Percentiles rank a stretch among this genome's conserved stretches.
These are phyloP conservation scores for Cyclotella kingstonii DNA, from an alignment of 108 stramenopile genomes.

Conservation along the genomic window DNA sequence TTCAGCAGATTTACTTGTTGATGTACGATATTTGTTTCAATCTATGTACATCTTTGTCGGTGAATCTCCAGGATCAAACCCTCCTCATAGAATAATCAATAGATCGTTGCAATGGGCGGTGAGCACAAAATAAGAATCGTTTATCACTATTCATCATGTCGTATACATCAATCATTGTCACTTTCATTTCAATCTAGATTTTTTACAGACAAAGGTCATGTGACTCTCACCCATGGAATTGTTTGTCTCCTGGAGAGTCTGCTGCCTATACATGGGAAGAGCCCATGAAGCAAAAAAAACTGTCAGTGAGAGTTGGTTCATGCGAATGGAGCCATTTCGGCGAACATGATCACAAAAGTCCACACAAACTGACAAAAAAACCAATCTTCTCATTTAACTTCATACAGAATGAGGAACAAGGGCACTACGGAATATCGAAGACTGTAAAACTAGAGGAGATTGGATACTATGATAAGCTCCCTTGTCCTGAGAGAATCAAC, in stretches of 20 bases:
- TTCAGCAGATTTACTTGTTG: conserved; percentile 56
- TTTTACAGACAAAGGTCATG: conserved; percentile 85
- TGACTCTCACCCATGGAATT: conserved; percentile 73
- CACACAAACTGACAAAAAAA: too few relatives aligned
- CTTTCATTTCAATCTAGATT: conserved; percentile 37
- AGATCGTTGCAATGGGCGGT: conserved; percentile 54
- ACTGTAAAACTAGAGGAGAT: conserved; percentile 87
- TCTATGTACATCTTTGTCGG: conserved; percentile 80
- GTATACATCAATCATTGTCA: neutral
- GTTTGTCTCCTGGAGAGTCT: conserved; percentile 75
- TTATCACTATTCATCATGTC: too few relatives aligned
- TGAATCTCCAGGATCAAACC: conserved; percentile 44
- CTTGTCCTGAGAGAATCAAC: conserved; percentile 42
- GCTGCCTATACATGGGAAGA: conserved; percentile 85
- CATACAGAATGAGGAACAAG: conserved; percentile 73
- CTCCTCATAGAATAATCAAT: conserved; percentile 88
- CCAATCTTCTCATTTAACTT: conserved; percentile 50
- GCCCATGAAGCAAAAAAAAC: conserved; percentile 80
- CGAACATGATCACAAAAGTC: conserved; percentile 3
- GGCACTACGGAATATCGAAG: conserved; percentile 60
- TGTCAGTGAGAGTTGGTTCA: conserved; percentile 67
- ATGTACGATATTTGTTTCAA: conserved; percentile 78
- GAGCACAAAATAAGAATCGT: neutral
- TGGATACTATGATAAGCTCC: conserved; percentile 64
- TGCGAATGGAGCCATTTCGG: conserved; percentile 20